Base-by-base conservation (phyloP, 2,329 filamentous ascomycete species). In the Penicillium sp. region DNA sequence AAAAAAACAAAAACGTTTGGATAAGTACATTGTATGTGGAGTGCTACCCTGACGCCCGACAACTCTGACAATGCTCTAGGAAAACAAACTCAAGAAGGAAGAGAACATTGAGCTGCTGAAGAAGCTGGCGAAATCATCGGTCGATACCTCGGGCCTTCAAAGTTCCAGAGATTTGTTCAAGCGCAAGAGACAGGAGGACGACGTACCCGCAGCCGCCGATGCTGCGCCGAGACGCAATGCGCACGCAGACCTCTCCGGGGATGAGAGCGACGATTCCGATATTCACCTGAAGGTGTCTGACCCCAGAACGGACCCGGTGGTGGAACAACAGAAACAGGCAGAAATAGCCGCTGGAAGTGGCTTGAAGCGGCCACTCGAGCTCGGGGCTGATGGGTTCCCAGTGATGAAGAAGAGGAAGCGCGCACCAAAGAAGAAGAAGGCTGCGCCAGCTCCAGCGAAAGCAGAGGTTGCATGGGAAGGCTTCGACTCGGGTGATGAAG, bases 41-140 rank as follows among this genome's bases (percentile, higher is more conserved):
- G 7, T 6, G 34, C 40, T 22, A 6, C 24, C 31, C 16, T n/a
- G 14, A 45, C 22, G 50, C 3, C 27, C 22, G 41, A 43, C 29
- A 31, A 43, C 39, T 55, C 59, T 71, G 55, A 67, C 56, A 39
- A n/a, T 18, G 16, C 40, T 40, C 29, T 64, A 83, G 81, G 92
- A 97, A 66, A 94, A 83, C 54, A 99, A 99, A 80, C 79, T 99
- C 43, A 89, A 87, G 72, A 97, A 96, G 72, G 94, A 99, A 69
- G 93, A 97, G 72, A 96, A 90, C 66, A 81, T 90, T 27, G 88
- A 86, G 53, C 78, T 99, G 29, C 81, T 97, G 64, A 89, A 89
- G 68, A 92, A 94, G 70, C 81, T 99, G 24, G 89, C 90, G 16
- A 81, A 85, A 56, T 82, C 85, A 50, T 92, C 88, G 67, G 83